A percentile compares a stretch with the other conserved stretches of the same genome.
Evolutionary conservation across 2,329 filamentous ascomycete species (phyloP).

Genomic region (Fusarium sp.): DNA sequence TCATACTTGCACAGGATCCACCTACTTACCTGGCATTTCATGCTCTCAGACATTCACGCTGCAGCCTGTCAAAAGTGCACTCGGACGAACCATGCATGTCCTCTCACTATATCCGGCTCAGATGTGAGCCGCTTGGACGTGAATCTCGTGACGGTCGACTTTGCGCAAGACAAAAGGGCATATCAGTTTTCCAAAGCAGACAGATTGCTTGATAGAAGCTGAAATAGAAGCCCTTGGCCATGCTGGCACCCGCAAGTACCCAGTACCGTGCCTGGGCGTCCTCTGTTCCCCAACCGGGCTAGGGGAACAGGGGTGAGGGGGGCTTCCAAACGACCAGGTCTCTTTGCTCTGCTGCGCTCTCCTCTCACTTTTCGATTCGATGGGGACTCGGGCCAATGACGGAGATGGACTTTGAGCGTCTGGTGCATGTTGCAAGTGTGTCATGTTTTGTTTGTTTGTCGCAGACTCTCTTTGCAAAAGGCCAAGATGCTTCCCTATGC

Average conservation of each 20-base stretch:
- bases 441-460: conserved; percentile 28
- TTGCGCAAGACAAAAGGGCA: conserved; percentile 1
- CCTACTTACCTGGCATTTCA: conserved; percentile 30
- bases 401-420: conserved; percentile 16
- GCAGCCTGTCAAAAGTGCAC: conserved; percentile 23
- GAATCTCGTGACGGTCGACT: background rate
- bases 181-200: background rate
- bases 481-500: background rate
- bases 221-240: conserved; percentile 18
- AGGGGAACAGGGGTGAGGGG: conserved; percentile 35
- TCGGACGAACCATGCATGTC: background rate
- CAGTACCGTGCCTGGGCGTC: conserved; percentile 27
- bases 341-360: background rate
- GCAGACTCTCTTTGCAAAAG: conserved; percentile 3
- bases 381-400: conserved; percentile 27
- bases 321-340: conserved; percentile 32
- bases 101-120: background rate
- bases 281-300: conserved; percentile 29
- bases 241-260: conserved; percentile 30
- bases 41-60: conserved; percentile 21
- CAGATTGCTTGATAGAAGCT: conserved; percentile 21
- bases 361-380: conserved; percentile 18
- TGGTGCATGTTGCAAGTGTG: conserved; percentile 30
- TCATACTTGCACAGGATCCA: conserved; percentile 18
- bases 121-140: conserved; percentile 1